A percentile compares a stretch with the other conserved stretches of the same genome.
phyloP scores from a whole-genome alignment of 768 basidiomycete species.

The Termitomyces sp. region DNA sequence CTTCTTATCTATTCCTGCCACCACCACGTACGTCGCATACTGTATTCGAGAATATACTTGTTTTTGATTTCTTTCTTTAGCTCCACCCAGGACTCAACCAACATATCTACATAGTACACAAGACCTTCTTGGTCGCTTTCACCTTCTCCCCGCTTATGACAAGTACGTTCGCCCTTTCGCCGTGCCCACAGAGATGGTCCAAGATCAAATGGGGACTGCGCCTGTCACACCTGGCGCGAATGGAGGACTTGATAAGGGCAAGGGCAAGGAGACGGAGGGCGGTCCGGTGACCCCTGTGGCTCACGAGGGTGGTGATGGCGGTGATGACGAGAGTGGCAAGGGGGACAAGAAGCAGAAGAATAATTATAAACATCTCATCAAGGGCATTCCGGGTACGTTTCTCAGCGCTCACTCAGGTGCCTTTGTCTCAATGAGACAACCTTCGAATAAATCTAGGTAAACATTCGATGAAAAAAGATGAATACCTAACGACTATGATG shows the following conservation, averaged over 20 bases:
- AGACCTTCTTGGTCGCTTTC: conserved; percentile 70
- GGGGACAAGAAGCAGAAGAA: conserved; percentile 74
- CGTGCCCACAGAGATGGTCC: conserved; percentile 25
- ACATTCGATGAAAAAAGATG: conserved; percentile 78
- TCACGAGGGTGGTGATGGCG: conserved; percentile 40
- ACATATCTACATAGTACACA: conserved; percentile 68
- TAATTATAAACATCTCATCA: conserved; percentile 72
- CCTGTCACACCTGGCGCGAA: conserved; percentile 15
- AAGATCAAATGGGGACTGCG: conserved; percentile 14
- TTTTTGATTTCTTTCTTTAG: conserved; percentile 17
- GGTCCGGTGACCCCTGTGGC: conserved; percentile 29
- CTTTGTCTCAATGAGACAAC: conserved; percentile 8
- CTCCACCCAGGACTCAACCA: conserved; percentile 30
- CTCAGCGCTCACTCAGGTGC: neutral
- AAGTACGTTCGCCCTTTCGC: conserved; percentile 66
- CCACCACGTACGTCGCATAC: conserved; percentile 30
- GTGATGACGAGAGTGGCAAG: conserved; percentile 49
- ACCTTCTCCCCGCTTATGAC: conserved; percentile 71
- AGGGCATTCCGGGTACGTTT: conserved; percentile 62
- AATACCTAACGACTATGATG: conserved; percentile 62
- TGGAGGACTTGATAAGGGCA: conserved; percentile 38
- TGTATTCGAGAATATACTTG: neutral
- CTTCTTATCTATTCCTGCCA: conserved; percentile 31
- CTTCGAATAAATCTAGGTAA: conserved; percentile 42
- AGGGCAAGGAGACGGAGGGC: conserved; percentile 39